Conservation (phyloP, 164 flowering plant species). For the Vitis vinifera region DNA sequence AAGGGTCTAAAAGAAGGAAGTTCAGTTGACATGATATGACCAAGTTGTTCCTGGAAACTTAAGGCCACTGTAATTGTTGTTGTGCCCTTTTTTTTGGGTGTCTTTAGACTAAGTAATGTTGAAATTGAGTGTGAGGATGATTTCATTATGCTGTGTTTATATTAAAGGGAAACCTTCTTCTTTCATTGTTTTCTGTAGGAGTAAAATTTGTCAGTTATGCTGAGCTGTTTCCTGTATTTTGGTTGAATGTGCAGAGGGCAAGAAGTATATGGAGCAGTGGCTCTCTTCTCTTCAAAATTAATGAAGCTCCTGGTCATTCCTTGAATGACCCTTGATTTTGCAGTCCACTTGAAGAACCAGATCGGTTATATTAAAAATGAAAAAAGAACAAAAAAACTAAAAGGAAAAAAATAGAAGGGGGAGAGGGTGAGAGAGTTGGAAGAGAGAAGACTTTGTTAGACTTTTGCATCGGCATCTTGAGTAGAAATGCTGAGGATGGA, state of each 20-base stretch:
- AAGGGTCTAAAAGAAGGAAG: too few species aligned
- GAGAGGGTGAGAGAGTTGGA: background rate
- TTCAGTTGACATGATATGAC: background rate
- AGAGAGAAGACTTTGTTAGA: background rate
- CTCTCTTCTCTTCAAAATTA: slow-evolving; percentile 44
- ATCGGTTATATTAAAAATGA: background rate
- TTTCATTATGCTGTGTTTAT: background rate
- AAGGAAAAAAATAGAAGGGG: background rate
- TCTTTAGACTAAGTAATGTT: background rate
- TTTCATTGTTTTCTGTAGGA: background rate
- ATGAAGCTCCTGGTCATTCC: slow-evolving; percentile 5
- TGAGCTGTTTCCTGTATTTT: slow-evolving; percentile 7
- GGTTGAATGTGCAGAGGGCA: slow-evolving; percentile 30
- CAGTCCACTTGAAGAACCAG: background rate
- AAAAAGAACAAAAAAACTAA: background rate
- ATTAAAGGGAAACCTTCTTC: background rate
- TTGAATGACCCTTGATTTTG: background rate
- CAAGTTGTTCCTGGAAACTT: background rate
- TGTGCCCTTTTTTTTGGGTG: background rate
- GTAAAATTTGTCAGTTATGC: background rate
- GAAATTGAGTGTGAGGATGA: background rate
- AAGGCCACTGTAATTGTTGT: background rate
- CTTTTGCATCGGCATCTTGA: background rate
- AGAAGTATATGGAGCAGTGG: slow-evolving; percentile 44
- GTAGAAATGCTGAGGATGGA: slow-evolving; percentile 1